A percentile compares a stretch with the other conserved stretches of the same genome.
Conservation (phyloP, 805 yeast species). For the Yarrowia sp. region DNA sequence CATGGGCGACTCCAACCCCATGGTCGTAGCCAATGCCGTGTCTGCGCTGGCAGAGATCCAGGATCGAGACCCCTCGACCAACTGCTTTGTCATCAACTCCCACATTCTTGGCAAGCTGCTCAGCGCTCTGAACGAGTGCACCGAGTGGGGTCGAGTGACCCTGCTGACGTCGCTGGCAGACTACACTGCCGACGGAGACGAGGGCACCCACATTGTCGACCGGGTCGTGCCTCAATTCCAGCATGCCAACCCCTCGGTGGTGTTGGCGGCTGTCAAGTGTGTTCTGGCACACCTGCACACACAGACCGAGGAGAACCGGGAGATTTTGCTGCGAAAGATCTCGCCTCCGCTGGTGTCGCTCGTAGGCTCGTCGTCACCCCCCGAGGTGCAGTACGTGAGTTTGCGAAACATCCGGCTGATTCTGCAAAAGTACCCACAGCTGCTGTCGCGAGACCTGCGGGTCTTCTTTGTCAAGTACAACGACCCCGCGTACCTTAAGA, state of each 20-base stretch:
- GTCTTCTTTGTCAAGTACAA: slow-evolving; percentile 82
- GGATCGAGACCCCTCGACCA: slow-evolving; percentile 64
- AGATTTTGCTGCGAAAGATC: slow-evolving; percentile 61
- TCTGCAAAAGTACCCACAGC: slow-evolving; percentile 67
- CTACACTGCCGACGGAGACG: slow-evolving; percentile 65
- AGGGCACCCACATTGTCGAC: slow-evolving; percentile 75
- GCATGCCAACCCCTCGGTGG: slow-evolving; percentile 83
- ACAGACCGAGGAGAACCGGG: slow-evolving; percentile 52
- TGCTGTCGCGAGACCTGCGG: slow-evolving; percentile 63
- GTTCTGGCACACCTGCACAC: slow-evolving; percentile 64
- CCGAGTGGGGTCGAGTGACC: slow-evolving; percentile 98
- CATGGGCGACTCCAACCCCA: slow-evolving; percentile 88
- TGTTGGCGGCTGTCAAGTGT: slow-evolving; percentile 74
- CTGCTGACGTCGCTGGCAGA: slow-evolving; percentile 82
- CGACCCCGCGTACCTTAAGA: slow-evolving; percentile 88
- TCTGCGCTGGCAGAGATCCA: slow-evolving; percentile 84
- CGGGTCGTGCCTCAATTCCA: slow-evolving; percentile 72
- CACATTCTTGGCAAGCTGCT: slow-evolving; percentile 63
- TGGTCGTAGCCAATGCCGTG: slow-evolving; percentile 96
- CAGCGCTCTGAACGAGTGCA: slow-evolving; percentile 90
- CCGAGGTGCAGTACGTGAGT: slow-evolving; percentile 84
- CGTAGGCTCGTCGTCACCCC: slow-evolving; percentile 81
- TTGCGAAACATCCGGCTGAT: slow-evolving; percentile 80
- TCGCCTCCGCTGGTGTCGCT: slow-evolving; percentile 74
- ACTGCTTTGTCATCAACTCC: slow-evolving; percentile 55